Base-by-base conservation (phyloP, 2,329 filamentous ascomycete species). In the Exophiala sideris region DNA sequence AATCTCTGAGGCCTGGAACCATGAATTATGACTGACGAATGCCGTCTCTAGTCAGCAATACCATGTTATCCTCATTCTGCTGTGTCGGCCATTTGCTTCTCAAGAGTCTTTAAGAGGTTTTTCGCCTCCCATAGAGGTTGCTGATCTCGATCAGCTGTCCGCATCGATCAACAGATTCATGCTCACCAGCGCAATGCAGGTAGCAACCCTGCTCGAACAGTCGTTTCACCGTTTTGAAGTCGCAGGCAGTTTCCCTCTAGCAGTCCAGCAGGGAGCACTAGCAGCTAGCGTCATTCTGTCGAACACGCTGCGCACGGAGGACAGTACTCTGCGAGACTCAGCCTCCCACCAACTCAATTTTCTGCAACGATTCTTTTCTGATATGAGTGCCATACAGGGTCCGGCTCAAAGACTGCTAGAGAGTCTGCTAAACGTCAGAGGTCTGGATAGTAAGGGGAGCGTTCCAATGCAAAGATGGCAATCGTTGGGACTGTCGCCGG, bases 321-420 rank as follows among this genome's bases (percentile, higher is more conserved):
- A 35, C 39, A 16, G 38, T 20, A 18, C n/a, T 21, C 6, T 50
- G 38, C 18, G 39, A 34, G 35, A 45, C 12, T 12, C 21, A n/a
- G 39, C 39, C 9, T 32, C 14, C 14, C 20, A 29, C n/a, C 48
- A 44, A 14, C 48, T 50, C 29, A 24, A 44, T 16, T 44, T 44
- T 35, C 18, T 50, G 5, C 48, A 44, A 14, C 24, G 48, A 44
- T 50, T 50, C 21, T 49, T 49, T 24, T 40, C 36, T 33, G 24
- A 33, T 20, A 24, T 49, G 21, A 29, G 35, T 12, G 18, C 16
- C 14, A 14, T 49, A 9, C 35, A 49, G 29, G 47, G 1, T 8
- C 47, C 47, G 14, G 47, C 47, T 49, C 35, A 49, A 32, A 38
- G 36, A 41, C 16, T 49, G 16, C 35, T 36, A 7, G 20, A 20